phyloP scores from a whole-genome alignment of 2,329 filamentous ascomycete genomes.

The Neofusicoccum umdonicola region DNA sequence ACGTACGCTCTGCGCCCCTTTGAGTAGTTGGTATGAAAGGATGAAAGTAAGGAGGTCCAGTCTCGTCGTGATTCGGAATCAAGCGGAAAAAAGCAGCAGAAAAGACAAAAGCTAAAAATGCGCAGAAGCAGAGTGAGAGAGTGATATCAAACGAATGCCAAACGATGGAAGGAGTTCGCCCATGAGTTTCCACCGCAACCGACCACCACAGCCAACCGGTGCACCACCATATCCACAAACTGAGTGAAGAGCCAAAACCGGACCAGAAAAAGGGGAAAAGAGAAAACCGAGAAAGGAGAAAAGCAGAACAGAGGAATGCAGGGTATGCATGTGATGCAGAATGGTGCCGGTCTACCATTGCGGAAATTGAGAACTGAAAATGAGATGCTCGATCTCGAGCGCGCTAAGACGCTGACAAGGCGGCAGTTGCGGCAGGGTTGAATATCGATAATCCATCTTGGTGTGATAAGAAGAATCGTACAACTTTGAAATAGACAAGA shows the following conservation, averaged over 20 bases:
- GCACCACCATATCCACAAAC: conserved; percentile 10
- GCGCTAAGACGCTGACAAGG: not conserved
- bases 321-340: conserved; percentile 14
- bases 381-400: not conserved
- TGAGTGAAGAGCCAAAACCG: conserved; percentile 1
- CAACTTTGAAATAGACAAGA: not conserved
- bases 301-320: not conserved
- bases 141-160: conserved; percentile 15
- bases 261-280: not conserved
- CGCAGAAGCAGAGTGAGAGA: conserved; percentile 5
- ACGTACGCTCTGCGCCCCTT: conserved; percentile 4
- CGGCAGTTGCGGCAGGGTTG: not conserved
- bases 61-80: conserved; percentile 16
- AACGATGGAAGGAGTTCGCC: conserved; percentile 12
- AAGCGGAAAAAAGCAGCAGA: not conserved
- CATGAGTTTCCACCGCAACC: conserved; percentile 7
- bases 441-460: not conserved
- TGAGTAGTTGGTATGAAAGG: not conserved
- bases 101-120: not conserved
- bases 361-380: not conserved
- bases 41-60: conserved; percentile 9
- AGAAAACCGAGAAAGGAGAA: not conserved
- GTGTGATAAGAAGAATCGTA: not conserved
- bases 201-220: not conserved
- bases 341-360: conserved; percentile 7